These are phyloP conservation scores for Globisporangium cystogenes DNA, from an alignment of 352 stramenopile species.

Conservation along the genomic window DNA sequence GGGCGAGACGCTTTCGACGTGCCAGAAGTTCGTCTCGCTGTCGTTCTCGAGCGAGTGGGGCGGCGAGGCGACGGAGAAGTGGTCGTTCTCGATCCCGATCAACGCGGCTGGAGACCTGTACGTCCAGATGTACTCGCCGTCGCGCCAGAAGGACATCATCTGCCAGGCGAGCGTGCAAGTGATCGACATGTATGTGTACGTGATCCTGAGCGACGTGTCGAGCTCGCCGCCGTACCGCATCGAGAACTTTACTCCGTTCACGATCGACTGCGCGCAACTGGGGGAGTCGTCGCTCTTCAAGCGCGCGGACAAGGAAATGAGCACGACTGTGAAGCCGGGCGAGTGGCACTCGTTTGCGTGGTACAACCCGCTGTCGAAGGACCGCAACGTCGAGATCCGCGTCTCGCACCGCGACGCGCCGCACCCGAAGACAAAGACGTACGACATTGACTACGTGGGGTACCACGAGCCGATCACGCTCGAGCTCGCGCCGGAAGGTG, in stretches of 20 bases:
- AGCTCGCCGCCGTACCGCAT: constrained; percentile 77
- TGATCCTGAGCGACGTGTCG: constrained; percentile 80
- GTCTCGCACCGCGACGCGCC: constrained; percentile 48
- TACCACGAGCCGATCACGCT: constrained; percentile 67
- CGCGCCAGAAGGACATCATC: constrained; percentile 68
- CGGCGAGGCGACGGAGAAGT: constrained; percentile 42
- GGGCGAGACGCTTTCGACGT: constrained; percentile 41
- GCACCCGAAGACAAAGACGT: constrained; percentile 61
- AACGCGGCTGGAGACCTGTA: constrained; percentile 75
- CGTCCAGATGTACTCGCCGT: constrained; percentile 74
- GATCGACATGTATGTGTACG: constrained; percentile 87
- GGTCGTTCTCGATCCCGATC: constrained; percentile 79
- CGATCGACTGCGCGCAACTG: constrained; percentile 67
- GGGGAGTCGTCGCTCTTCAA: constrained; percentile 67
- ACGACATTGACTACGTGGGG: constrained; percentile 80
- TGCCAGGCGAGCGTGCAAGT: constrained; percentile 83
- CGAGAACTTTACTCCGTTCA: constrained; percentile 86
- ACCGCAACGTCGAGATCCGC: constrained; percentile 69
- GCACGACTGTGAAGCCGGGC: constrained; percentile 47
- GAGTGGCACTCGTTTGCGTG: constrained; percentile 80
- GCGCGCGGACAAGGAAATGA: constrained; percentile 40
- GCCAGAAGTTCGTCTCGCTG: constrained; percentile 76
- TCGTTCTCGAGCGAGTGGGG: constrained; percentile 68
- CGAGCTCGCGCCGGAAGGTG: constrained; percentile 34
- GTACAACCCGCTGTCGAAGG: constrained; percentile 80